phyloP scores from a whole-genome alignment of 148 eudicot genomes.

The Limonium bicolor region DNA sequence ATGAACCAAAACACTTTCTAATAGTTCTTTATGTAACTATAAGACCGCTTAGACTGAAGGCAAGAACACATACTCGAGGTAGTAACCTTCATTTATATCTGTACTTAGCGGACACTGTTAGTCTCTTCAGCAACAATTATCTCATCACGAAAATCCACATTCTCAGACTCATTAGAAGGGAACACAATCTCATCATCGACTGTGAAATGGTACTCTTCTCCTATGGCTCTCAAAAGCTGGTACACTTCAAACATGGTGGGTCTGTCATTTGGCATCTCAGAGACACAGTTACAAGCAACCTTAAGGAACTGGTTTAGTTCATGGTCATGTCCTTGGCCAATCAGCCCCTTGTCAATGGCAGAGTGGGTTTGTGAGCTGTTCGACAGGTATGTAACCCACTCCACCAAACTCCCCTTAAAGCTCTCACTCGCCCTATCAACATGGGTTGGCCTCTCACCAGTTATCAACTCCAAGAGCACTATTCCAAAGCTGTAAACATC shows the following conservation, averaged over 20 bases:
- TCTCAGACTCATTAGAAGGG: slow-evolving; percentile 10
- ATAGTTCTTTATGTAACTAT: too few species aligned
- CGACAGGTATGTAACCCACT: slow-evolving; percentile 20
- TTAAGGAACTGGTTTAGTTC: slow-evolving; percentile 25
- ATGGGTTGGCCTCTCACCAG: slow-evolving; percentile 27
- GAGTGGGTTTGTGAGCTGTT: slow-evolving; percentile 8
- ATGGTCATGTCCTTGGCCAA: slow-evolving; percentile 17
- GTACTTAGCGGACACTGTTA: too few species aligned
- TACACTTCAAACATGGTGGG: slow-evolving; percentile 42
- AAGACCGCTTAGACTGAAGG: too few species aligned
- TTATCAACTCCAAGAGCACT: slow-evolving; percentile 26
- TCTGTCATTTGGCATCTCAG: slow-evolving; percentile 22
- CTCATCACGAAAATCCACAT: slow-evolving; percentile 17
- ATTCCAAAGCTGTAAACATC: slow-evolving; percentile 35
- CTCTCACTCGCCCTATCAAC: slow-evolving; percentile 17
- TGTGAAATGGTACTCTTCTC: slow-evolving; percentile 28
- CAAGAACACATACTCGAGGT: too few species aligned
- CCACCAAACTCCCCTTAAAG: slow-evolving; percentile 37
- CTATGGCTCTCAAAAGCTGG: slow-evolving; percentile 26
- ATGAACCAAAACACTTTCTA: too few species aligned
- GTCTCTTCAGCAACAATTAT: slow-evolving; percentile 34
- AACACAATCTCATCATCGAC: slow-evolving; percentile 25
- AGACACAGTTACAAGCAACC: slow-evolving; percentile 27
- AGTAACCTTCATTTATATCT: too few species aligned
- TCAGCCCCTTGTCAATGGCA: slow-evolving; percentile 20